Evolutionary conservation across 768 basidiomycete genomes (phyloP).

Genomic region (Thelephora aurantiotincta): DNA sequence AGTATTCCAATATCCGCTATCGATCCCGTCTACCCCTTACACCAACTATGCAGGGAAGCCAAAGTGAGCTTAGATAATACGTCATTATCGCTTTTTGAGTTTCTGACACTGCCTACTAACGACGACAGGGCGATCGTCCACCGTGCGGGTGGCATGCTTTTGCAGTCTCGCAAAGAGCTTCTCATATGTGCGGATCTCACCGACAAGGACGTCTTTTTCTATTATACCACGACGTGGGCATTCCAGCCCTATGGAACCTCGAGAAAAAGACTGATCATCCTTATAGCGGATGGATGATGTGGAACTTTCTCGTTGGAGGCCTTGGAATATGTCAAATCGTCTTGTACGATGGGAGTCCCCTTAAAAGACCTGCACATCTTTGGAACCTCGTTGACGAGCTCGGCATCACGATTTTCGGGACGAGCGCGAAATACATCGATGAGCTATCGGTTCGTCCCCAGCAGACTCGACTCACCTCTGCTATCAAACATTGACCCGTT

Average conservation of each 20-base stretch:
- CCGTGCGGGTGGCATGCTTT: conserved; percentile 63
- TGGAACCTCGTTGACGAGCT: conserved; percentile 59
- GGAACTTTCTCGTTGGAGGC: conserved; percentile 65
- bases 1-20: neutral
- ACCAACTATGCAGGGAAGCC: conserved; percentile 22
- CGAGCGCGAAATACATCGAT: conserved; percentile 75
- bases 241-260: neutral
- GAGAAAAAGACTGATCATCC: conserved; percentile 3
- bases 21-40: neutral
- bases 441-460: conserved; percentile 44
- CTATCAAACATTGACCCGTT: conserved; percentile 5
- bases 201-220: conserved; percentile 63
- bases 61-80: conserved; percentile 25
- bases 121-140: conserved; percentile 57
- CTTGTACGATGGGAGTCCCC: conserved; percentile 70
- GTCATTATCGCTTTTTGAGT: neutral
- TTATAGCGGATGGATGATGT: conserved; percentile 81
- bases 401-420: conserved; percentile 68
- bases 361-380: conserved; percentile 47
- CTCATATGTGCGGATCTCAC: conserved; percentile 51
- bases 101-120: neutral
- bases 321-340: conserved; percentile 55
- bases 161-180: conserved; percentile 62
- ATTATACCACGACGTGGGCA: conserved; percentile 68
- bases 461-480: conserved; percentile 2